Base-by-base conservation (phyloP, 1,284 basidiomycete genomes). In the Papiliotrema laurentii region DNA sequence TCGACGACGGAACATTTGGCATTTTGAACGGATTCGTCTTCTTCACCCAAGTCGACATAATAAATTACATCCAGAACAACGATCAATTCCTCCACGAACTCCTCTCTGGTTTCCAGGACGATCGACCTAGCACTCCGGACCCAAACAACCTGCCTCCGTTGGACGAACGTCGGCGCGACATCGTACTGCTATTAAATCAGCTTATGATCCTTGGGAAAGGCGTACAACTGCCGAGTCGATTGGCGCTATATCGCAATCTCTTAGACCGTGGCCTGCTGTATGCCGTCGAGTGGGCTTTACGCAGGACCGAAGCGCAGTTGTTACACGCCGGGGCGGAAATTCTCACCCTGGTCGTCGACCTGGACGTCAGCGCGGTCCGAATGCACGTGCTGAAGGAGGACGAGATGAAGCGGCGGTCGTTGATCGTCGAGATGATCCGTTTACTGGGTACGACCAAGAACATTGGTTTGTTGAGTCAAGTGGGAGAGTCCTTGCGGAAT, bases 1-100 rank as follows among this genome's bases (percentile, higher is more conserved):
- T 97, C 39, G 94, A 99, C 66, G 94, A 99, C 70, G 87, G 90
- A 1, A 97, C 92, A 0, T 96, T 97, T 78, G 92, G 92, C 62
- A 90, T 97, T 61, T 82, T 98, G 63, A 97, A 92, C 74, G 91
- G 90, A 16, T 89, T 90, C 74, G 90, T 98, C 69, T 94, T 97
- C 69, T 98, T 94, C 80, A 96, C 97, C 75, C 94, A 99, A 74
- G 92, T 94, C 64, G 94, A 98, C 74, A 97, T 98, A 66, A 90
- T 97, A 67, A 84, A 80, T 47, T 86, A 94, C 69, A 83, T 97
- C 41, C 87, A 92, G 65, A 80, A 79, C 49, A 88, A 93, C 66
- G 81, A 81, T 5, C 68, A 74, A 5, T 86, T 97, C 68, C 77
- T 97, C 25, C 77, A 79, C 30, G 84, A 90, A 48, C 79, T 97